Percentiles rank a stretch among this genome's conserved stretches.
phyloP scores from a whole-genome alignment of 129 eudicot species.

The Flaveria ramosissima region DNA sequence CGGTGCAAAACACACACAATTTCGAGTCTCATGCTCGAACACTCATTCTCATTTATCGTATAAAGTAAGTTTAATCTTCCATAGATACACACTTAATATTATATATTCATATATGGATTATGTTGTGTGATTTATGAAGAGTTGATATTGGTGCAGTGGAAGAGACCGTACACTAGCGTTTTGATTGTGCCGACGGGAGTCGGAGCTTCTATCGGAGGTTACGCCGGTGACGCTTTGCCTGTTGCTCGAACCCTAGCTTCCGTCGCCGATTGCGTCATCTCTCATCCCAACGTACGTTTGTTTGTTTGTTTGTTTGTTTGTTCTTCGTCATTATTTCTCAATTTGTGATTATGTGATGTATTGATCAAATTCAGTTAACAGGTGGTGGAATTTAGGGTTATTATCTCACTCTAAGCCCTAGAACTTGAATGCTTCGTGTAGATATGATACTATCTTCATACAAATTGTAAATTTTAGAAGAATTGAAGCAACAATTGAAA shows the following conservation, averaged over 20 bases:
- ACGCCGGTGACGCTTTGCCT: conserved; percentile 98
- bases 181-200: conserved; percentile 97
- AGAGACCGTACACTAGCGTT: conserved; percentile 83
- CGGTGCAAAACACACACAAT: conserved; percentile 20
- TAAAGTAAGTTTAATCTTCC: conserved; percentile 39
- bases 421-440: background rate
- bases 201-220: conserved; percentile 95
- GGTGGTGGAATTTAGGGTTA: background rate
- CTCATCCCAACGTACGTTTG: conserved; percentile 86
- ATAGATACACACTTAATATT: background rate
- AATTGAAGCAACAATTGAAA: background rate
- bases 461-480: background rate
- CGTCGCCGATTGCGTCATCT: conserved; percentile 87
- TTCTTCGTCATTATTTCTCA: too few relatives aligned
- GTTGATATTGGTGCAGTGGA: conserved; percentile 41
- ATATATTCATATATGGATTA: background rate
- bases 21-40: conserved; percentile 44
- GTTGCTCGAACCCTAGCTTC: conserved; percentile 92
- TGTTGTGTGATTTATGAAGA: background rate
- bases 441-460: background rate
- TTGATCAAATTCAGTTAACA: background rate
- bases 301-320: background rate
- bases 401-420: background rate
- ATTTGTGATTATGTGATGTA: too few relatives aligned
- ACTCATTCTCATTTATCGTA: conserved; percentile 18